Evolutionary conservation across 2,329 filamentous ascomycete genomes (phyloP), one percentile per base, ranked within the genome.

Genomic region (Tolypocladium ophioglossoides): DNA sequence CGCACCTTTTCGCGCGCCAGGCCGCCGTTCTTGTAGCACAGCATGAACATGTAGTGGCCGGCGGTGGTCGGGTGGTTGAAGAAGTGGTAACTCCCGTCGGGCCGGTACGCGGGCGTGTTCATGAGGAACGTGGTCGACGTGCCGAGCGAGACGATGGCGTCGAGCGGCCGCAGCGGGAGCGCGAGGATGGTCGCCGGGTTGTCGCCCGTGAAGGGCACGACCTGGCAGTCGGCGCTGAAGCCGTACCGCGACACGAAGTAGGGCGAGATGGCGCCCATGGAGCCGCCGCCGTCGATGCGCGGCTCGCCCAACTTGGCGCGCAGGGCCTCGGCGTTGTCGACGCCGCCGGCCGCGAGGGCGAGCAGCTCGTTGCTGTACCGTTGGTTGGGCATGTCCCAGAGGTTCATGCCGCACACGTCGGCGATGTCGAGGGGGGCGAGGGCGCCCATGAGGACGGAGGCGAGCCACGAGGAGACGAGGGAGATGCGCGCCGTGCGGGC

Each of bases 21-120:
- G 2, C 91, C 91, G 61, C 94, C 94, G 72, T 99, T 99, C 74
- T 97, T 97, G 78, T 97, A 99, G 78, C 94, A 99, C 38, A 99
- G 83, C 94, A 99, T 99, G 73, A 99, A 97, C 94, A 99, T 97
- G 79, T 95, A 96, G 56, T 96, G 81, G 1, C 88, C 90, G 0
- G 85, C 75, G 1, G 90, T 95, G 47, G 91, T 94, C 1, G 94
- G 94, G 71, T 97, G 91, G 75, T 96, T 96, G 82, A 97, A 95
- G 78, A 97, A 96, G 75, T 99, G 94, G 66, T 96, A 96, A 8
- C 87, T 83, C 3, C 90, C 88, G 66, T 96, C 86, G 2, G 94
- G 90, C 68, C 86, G 86, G 78, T 96, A 97, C 63, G 82, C 79
- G n/a, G 89, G 85, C 5, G 94, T 97, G 65, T 88, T 91, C 92